Conservation (phyloP, 495 filamentous ascomycete genomes). For the Penicillium bovifimosum region DNA sequence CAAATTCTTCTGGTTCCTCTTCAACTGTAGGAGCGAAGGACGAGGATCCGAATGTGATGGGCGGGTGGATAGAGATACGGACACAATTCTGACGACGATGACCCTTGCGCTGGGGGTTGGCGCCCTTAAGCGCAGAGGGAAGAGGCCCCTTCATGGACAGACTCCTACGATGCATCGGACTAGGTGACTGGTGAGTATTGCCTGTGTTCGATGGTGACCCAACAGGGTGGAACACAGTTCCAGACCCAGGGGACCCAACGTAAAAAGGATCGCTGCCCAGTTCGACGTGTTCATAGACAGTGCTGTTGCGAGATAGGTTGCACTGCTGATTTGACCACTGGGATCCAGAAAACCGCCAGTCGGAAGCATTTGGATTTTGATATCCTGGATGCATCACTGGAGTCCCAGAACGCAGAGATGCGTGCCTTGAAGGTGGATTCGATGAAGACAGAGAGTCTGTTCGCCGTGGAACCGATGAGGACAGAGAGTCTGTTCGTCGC, state of each 20-base stretch:
- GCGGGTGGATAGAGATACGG: conserved; percentile 44
- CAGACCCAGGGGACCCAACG: conserved; percentile 14
- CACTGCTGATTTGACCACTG: conserved; percentile 24
- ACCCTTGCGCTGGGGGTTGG: conserved; percentile 34
- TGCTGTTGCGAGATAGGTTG: conserved; percentile 28
- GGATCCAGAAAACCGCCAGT: conserved; percentile 14
- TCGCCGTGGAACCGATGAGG: conserved; percentile 31
- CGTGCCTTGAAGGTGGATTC: conserved; percentile 18
- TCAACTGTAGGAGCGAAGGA: conserved; percentile 36
- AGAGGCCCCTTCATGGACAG: conserved; percentile 21
- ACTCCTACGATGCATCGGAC: conserved; percentile 21
- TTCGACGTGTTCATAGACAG: conserved; percentile 20
- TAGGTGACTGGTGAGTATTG: conserved; percentile 16
- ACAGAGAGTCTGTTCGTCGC: conserved; percentile 39
- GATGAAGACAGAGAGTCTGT: conserved; percentile 34
- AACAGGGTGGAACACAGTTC: conserved; percentile 15
- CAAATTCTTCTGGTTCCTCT: conserved; percentile 34
- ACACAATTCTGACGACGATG: conserved; percentile 47
- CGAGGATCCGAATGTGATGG: conserved; percentile 33
- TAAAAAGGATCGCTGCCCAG: conserved; percentile 31
- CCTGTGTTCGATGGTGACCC: conserved; percentile 14
- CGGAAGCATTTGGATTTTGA: background rate
- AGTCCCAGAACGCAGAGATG: conserved; percentile 17
- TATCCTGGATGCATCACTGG: conserved; percentile 3
- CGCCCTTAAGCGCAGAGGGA: conserved; percentile 37